A percentile compares a stretch with the other conserved stretches of the same genome.
Evolutionary conservation across 2,329 filamentous ascomycete species (phyloP).

Genomic region (Ceratocystis huliohia): DNA sequence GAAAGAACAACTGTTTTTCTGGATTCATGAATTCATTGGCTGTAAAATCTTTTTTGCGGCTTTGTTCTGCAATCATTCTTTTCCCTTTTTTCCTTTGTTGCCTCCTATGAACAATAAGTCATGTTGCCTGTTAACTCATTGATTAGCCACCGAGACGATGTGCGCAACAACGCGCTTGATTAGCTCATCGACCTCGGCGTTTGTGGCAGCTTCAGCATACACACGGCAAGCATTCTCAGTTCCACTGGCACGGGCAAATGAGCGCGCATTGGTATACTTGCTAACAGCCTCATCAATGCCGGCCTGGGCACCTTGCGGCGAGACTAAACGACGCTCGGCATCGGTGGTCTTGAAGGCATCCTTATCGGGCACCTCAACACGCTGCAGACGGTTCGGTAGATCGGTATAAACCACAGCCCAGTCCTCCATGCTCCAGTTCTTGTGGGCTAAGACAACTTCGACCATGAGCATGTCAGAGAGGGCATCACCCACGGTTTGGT

Average conservation of each 20-base stretch:
- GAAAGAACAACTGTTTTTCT: too few relatives aligned
- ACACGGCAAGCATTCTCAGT: constrained; percentile 94
- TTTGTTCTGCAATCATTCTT: neutral
- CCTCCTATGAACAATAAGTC: constrained; percentile 37
- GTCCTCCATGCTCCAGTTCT: constrained; percentile 76
- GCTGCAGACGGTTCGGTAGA: constrained; percentile 86
- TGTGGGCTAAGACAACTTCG: constrained; percentile 91
- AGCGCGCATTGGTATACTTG: constrained; percentile 80
- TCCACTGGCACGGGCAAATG: constrained; percentile 83
- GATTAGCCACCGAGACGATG: constrained; percentile 32
- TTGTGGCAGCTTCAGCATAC: constrained; percentile 85
- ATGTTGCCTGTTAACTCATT: neutral
- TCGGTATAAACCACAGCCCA: constrained; percentile 91
- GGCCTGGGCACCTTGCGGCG: constrained; percentile 64
- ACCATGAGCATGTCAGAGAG: constrained; percentile 92
- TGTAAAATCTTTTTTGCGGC: neutral
- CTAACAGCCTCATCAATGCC: constrained; percentile 78
- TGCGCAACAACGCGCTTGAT: constrained; percentile 69
- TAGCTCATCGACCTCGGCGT: constrained; percentile 80
- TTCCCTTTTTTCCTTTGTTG: constrained; percentile 1
- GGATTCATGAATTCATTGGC: neutral
- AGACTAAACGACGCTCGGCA: constrained; percentile 75
- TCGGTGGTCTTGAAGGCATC: constrained; percentile 84
- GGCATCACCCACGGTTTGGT: constrained; percentile 94
- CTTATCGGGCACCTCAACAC: constrained; percentile 79